Percentiles rank a stretch among this genome's conserved stretches.
phyloP scores from a whole-genome alignment of 305 asterid genomes.

The Solanum hybrid region DNA sequence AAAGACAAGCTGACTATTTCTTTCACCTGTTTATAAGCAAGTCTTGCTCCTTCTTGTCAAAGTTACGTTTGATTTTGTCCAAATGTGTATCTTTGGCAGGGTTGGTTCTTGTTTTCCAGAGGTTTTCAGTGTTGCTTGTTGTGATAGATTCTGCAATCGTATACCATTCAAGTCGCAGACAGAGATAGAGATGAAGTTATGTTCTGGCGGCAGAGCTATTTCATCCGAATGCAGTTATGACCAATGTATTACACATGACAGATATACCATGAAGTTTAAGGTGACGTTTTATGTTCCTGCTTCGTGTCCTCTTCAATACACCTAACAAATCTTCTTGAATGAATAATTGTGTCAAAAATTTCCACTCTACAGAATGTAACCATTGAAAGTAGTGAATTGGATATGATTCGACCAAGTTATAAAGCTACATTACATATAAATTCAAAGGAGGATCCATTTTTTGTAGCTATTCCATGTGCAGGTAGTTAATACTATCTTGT shows the following conservation, averaged over 20 bases:
- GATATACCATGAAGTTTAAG: conserved; percentile 25
- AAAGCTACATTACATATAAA: conserved; percentile 30
- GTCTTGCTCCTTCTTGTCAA: neutral
- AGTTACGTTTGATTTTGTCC: neutral
- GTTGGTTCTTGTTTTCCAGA: conserved; percentile 33
- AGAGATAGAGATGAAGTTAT: conserved; percentile 23
- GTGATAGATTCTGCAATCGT: conserved; percentile 33
- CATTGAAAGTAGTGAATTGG: conserved; percentile 27
- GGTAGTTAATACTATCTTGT: conserved; percentile 21
- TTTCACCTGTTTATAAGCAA: neutral
- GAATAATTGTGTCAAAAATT: conserved; percentile 4
- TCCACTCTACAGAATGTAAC: conserved; percentile 27
- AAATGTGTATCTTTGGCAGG: conserved; percentile 29
- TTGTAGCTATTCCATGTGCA: conserved; percentile 30
- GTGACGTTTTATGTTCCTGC: conserved; percentile 12
- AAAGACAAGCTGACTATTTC: neutral
- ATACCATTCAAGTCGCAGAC: conserved; percentile 25
- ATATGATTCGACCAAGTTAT: conserved; percentile 45
- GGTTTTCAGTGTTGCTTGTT: conserved; percentile 31
- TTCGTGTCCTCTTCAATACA: neutral
- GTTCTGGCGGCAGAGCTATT: conserved; percentile 9
- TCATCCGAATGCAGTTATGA: conserved; percentile 1
- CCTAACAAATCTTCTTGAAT: neutral
- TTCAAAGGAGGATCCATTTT: conserved; percentile 26
- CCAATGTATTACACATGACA: conserved; percentile 8